A percentile compares a stretch with the other conserved stretches of the same genome.
Evolutionary conservation across 371 early-diverging fungal species (phyloP).

Genomic region (Mycotypha africana): DNA sequence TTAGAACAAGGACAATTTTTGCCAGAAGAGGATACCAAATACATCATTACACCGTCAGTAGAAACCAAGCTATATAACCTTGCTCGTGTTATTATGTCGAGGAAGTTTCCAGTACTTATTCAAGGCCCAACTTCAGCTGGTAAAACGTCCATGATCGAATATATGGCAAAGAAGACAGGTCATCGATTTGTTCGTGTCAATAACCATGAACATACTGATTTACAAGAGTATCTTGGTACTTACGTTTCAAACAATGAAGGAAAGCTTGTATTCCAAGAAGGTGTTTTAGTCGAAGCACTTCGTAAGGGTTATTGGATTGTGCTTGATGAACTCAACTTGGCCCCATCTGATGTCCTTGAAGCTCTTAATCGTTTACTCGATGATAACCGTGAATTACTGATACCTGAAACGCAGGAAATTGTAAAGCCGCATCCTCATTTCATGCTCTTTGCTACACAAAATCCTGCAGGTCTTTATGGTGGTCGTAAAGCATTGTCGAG

Average conservation of each 20-base stretch:
- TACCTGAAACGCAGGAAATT: constrained; percentile 95
- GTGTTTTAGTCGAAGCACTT: constrained; percentile 95
- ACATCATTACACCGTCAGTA: constrained; percentile 90
- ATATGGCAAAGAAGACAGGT: constrained; percentile 90
- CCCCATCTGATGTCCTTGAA: constrained; percentile 99
- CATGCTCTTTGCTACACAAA: constrained; percentile 99
- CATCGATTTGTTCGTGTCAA: constrained; percentile 98
- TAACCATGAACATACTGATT: constrained; percentile 99
- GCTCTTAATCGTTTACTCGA: constrained; percentile 98
- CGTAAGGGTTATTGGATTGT: constrained; percentile 99
- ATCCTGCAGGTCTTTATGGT: constrained; percentile 97
- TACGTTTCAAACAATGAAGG: constrained; percentile 83
- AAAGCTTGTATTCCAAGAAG: constrained; percentile 92
- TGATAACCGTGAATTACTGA: constrained; percentile 97
- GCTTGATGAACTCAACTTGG: constrained; percentile 99
- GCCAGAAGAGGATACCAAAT: constrained; percentile 50
- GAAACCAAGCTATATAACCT: constrained; percentile 81
- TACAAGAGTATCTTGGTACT: constrained; percentile 98
- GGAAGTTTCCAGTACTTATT: constrained; percentile 95
- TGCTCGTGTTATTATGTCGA: constrained; percentile 89
- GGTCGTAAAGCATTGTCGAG: constrained; percentile 98
- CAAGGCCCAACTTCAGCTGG: constrained; percentile 99
- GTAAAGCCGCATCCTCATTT: constrained; percentile 97
- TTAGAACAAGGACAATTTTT: constrained; percentile 65
- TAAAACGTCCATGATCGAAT: constrained; percentile 98